These are phyloP conservation scores for Protomyces gravidus DNA, from an alignment of 1,139 yeast genomes.

Conservation along the genomic window DNA sequence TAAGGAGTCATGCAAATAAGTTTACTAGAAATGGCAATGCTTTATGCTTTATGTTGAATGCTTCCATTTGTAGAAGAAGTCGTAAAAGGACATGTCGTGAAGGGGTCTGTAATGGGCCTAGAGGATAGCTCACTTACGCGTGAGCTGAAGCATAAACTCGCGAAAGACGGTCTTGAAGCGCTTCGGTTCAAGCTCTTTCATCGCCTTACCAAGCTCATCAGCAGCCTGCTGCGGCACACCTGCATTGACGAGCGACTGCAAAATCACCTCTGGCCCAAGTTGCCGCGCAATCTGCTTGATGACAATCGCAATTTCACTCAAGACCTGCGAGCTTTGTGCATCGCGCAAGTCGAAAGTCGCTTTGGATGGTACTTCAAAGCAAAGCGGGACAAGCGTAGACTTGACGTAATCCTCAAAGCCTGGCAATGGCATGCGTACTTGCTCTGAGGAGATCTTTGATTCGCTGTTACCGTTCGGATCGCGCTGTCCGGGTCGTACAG, in stretches of 20 bases:
- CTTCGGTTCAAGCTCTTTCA: constrained; percentile 19
- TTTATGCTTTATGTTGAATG: neutral
- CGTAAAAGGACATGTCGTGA: neutral
- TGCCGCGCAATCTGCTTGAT: constrained; percentile 49
- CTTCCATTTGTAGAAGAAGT: too few relatives aligned
- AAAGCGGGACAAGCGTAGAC: constrained; percentile 61
- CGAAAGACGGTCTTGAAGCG: constrained; percentile 25
- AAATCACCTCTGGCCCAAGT: constrained; percentile 6
- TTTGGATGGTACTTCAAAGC: constrained; percentile 76
- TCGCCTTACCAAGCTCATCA: constrained; percentile 12
- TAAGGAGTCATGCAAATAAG: neutral
- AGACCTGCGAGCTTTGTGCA: constrained; percentile 69
- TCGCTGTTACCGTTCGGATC: constrained; percentile 29
- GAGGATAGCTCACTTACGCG: neutral
- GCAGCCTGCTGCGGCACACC: constrained; percentile 8
- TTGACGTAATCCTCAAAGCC: constrained; percentile 69
- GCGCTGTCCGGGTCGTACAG: constrained; percentile 37
- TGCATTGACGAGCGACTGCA: constrained; percentile 7
- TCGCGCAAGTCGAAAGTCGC: constrained; percentile 65
- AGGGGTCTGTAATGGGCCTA: neutral
- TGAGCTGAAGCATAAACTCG: neutral
- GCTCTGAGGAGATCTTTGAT: constrained; percentile 40
- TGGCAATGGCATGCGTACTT: constrained; percentile 40
- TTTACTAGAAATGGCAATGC: neutral
- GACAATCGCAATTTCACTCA: constrained; percentile 68